phyloP scores from a whole-genome alignment of 768 basidiomycete species.

The Hypholoma fasciculare region DNA sequence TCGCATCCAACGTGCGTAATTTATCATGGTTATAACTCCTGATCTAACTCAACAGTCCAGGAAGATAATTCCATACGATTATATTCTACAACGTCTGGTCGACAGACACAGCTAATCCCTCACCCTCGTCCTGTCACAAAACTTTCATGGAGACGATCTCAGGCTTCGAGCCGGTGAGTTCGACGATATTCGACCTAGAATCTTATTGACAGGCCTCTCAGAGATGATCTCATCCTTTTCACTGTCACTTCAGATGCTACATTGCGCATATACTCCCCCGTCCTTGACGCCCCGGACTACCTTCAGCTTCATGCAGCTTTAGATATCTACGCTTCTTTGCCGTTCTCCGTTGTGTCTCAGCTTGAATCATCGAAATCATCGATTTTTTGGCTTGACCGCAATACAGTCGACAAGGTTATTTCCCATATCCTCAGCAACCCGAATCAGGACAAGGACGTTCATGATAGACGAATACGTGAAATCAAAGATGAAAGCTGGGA shows the following conservation, averaged over 20 bases:
- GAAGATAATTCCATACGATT: slow-evolving; percentile 58
- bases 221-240: slow-evolving; percentile 78
- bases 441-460: slow-evolving; percentile 42
- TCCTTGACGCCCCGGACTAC: slow-evolving; percentile 81
- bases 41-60: slow-evolving; percentile 31
- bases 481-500: slow-evolving; percentile 77
- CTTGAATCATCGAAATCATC: slow-evolving; percentile 39
- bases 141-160: slow-evolving; percentile 73
- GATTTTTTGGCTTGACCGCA: slow-evolving; percentile 72
- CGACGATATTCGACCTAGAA: not conserved
- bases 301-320: slow-evolving; percentile 84
- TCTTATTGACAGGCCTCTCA: slow-evolving; percentile 23
- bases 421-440: slow-evolving; percentile 36
- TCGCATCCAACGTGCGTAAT: slow-evolving; percentile 50
- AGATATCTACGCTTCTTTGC: slow-evolving; percentile 65
- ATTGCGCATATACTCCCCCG: slow-evolving; percentile 83
- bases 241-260: slow-evolving; percentile 84
- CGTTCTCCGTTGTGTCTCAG: slow-evolving; percentile 35
- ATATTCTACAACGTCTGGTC: slow-evolving; percentile 73
- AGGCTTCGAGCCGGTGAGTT: slow-evolving; percentile 58
- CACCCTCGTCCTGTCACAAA: slow-evolving; percentile 77
- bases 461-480: slow-evolving; percentile 52
- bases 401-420: slow-evolving; percentile 52
- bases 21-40: not conserved
- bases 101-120: slow-evolving; percentile 63